Base-by-base conservation (phyloP, 345 rosid species). In the Reutealis trisperma region DNA sequence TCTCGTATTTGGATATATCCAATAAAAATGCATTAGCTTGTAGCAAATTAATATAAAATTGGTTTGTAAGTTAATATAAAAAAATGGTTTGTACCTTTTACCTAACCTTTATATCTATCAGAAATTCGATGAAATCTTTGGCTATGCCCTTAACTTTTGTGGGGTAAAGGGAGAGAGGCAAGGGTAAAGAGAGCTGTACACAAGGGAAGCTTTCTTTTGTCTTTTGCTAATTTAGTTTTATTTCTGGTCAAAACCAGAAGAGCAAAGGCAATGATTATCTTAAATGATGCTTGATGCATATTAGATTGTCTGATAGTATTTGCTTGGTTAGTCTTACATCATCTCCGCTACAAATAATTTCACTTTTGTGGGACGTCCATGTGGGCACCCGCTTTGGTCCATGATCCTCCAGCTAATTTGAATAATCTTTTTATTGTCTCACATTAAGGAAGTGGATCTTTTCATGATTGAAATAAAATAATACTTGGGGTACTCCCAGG, bases 401-500 rank as follows among this genome's bases (percentile, higher is more conserved):
- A 18, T 54, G 59, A 54, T 18, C 22, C 59, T 18, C 59, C n/a
- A 16, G 6, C 22, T 54, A 54, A 47, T 47, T 42, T 47, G 51
- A 54, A 54, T 54, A 18, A 54, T 54, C 59, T 54, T 15, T 3
- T 54, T 54, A 19, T 54, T 18, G 59, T 54, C 59, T 54, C 21
- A 54, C 22, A 54, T 54, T 54, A 18, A 5, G 59, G 59, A 54
- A 18, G n/a, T 52, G 21, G 4, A 52, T 52, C 16, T 52, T 52
- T 2, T 52, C 3, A 10, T 52, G 13, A 52, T 52, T 52, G 5
- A 52, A 52, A 52, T 47, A 47, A 52, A 52, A 52, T 4, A 13
- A 52, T 52, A 15, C 57, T 4, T 54, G 59, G 59, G 59, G n/a
- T 59, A 6, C 27, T 79, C 72, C 19, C 89, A 96, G 99, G 99